Base-by-base conservation (phyloP, 176 grass and related monocot genomes). In the Hsuehochloa calcarea region DNA sequence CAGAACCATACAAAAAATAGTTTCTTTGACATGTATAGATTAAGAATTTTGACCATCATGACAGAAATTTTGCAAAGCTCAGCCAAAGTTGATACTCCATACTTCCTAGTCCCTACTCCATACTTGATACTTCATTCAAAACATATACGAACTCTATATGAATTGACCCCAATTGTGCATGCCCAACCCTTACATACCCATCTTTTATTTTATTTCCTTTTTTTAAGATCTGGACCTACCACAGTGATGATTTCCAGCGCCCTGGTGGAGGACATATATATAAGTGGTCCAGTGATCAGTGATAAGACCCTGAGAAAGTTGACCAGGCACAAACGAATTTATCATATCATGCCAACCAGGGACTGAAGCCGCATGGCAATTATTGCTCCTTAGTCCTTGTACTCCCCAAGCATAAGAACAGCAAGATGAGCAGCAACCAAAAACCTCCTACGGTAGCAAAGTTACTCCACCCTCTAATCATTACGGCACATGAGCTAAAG, bases 401-500 rank as follows among this genome's bases (percentile, higher is more conserved):
- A 45, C 58, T 77, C 23, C 25, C 20, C 7, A 20, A 45, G 44
- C 71, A 75, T 26, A 72, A 22, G 38, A 69, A 75, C 47, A 82
- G 60, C 29, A 86, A 70, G 68, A 86, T 43, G 15, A 66, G 45
- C 22, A 84, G 69, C 55, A 65, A 26, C 70, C 70, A 65, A 65
- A 51, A 75, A 35, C 74, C 60, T 75, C 13, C 29, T 80, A 44
- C 77, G 60, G 14, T 68, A 74, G 34, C 46, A 86, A 90, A 90
- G 84, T 70, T 81, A 34, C 80, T 58, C 80, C 27, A 29, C 13
- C 45, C 65, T 65, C 65, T 77, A 79, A 88, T 91, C 78, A 88
- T 88, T 40, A 77, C 82, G 6, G 55, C 75, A 75, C 89, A 80
- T 60, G 80, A 90, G 68, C 80, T 74, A 83, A 69, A 90, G 80